Conservation (phyloP, 495 filamentous ascomycete species). For the Wilcoxina mikolae region DNA sequence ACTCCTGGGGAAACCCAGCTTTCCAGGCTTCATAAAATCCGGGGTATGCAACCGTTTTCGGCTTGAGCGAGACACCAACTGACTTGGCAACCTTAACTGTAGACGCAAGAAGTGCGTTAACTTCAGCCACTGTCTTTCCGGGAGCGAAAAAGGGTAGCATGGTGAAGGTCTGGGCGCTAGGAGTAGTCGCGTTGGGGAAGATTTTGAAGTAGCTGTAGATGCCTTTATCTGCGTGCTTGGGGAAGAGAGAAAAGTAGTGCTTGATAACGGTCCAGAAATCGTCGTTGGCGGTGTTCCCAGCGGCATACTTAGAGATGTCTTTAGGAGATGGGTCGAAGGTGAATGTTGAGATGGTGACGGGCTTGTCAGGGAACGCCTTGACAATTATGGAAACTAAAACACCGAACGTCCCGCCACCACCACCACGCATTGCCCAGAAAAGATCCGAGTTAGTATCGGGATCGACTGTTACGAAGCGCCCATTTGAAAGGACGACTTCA, state of each 20-base stretch:
- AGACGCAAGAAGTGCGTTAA: conserved; percentile 30
- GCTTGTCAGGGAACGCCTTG: conserved; percentile 34
- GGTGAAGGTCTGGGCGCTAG: conserved; percentile 20
- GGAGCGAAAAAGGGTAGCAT: conserved; percentile 33
- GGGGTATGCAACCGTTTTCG: conserved; percentile 29
- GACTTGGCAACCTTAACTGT: conserved; percentile 28
- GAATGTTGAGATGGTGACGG: conserved; percentile 33
- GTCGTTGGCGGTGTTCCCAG: conserved; percentile 28
- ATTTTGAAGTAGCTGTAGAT: conserved; percentile 41
- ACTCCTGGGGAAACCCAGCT: conserved; percentile 33
- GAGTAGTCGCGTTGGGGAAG: conserved; percentile 8
- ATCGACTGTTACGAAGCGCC: conserved; percentile 38
- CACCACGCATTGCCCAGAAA: conserved; percentile 50
- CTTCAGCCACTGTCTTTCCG: conserved; percentile 30
- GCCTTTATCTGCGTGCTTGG: conserved; percentile 36
- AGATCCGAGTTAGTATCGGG: conserved; percentile 40
- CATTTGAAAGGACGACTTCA: conserved; percentile 44
- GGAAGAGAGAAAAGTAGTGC: conserved; percentile 36
- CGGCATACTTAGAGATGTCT: conserved; percentile 6
- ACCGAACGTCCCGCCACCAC: conserved; percentile 42
- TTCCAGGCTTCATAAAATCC: conserved; percentile 33
- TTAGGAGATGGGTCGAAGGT: conserved; percentile 31
- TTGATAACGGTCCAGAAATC: conserved; percentile 39
- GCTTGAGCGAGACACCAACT: conserved; percentile 28
- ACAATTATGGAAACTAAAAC: conserved; percentile 39